phyloP scores from a whole-genome alignment of 2,329 filamentous ascomycete genomes.

The Malbranchea cinnamomea region DNA sequence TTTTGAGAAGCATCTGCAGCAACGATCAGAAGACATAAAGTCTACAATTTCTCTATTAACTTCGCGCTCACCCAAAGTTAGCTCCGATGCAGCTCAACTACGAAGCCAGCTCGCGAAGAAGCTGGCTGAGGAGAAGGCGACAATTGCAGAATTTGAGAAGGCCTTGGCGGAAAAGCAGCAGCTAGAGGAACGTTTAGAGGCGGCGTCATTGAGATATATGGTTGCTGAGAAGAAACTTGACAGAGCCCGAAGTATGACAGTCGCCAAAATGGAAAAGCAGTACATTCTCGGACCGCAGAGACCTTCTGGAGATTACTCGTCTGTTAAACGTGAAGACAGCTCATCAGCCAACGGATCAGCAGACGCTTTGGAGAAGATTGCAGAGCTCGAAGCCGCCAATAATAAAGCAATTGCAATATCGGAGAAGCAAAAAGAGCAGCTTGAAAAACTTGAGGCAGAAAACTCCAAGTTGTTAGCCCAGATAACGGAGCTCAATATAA shows the following conservation, averaged over 20 bases:
- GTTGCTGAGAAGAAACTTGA: slow-evolving; percentile 92
- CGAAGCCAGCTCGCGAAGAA: slow-evolving; percentile 62
- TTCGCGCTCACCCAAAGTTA: slow-evolving; percentile 25
- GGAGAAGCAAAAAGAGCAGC: slow-evolving; percentile 74
- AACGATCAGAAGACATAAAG: slow-evolving; percentile 62
- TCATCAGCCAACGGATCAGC: slow-evolving; percentile 39
- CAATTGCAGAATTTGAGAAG: slow-evolving; percentile 60
- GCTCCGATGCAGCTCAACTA: slow-evolving; percentile 55
- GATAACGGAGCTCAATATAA: slow-evolving; percentile 55
- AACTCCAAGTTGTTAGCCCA: slow-evolving; percentile 62
- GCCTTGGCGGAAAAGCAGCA: slow-evolving; percentile 67
- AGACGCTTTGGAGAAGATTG: slow-evolving; percentile 31
- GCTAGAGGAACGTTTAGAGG: slow-evolving; percentile 73
- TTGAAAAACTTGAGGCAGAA: slow-evolving; percentile 64
- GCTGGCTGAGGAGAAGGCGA: slow-evolving; percentile 68
- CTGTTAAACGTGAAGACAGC: slow-evolving; percentile 36
- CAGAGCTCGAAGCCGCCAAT: slow-evolving; percentile 59
- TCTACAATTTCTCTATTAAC: slow-evolving; percentile 58
- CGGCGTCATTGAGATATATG: slow-evolving; percentile 79
- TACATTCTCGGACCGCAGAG: slow-evolving; percentile 52
- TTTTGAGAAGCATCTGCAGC: slow-evolving; percentile 68
- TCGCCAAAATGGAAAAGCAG: slow-evolving; percentile 83
- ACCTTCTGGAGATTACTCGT: slow-evolving; percentile 30
- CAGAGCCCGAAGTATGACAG: slow-evolving; percentile 71
- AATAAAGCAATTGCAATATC: slow-evolving; percentile 63